These are phyloP conservation scores for Chaetomiaceae sp. DNA, from an alignment of 2,329 filamentous ascomycete species.

Conservation along the genomic window DNA sequence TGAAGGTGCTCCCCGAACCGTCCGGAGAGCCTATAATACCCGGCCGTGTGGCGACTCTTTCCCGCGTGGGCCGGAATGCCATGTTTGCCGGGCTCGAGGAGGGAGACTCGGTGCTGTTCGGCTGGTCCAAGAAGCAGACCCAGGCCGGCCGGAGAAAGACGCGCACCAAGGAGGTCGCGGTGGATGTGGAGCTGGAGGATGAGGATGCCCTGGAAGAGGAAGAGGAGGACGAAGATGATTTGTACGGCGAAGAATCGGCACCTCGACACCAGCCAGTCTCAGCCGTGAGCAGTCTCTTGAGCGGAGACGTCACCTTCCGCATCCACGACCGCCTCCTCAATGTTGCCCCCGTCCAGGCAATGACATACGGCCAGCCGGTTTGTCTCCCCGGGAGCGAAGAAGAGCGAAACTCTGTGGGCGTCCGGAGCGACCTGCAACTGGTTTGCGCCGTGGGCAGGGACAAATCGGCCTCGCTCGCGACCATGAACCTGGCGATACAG, in stretches of 20 bases:
- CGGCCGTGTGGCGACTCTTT: constrained; percentile 63
- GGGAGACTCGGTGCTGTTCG: constrained; percentile 73
- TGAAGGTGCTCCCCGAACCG: constrained; percentile 61
- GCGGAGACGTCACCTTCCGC: constrained; percentile 66
- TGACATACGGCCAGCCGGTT: constrained; percentile 61
- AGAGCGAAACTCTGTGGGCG: constrained; percentile 41
- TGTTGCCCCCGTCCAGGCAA: constrained; percentile 72
- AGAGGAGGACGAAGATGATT: constrained; percentile 48
- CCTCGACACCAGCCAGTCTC: constrained; percentile 33
- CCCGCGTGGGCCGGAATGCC: constrained; percentile 60
- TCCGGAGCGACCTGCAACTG: constrained; percentile 54
- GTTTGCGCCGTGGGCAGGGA: constrained; percentile 60
- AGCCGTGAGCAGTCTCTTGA: constrained; percentile 41
- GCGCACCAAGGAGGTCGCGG: constrained; percentile 53
- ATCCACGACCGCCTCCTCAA: constrained; percentile 73
- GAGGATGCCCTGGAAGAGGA: constrained; percentile 46
- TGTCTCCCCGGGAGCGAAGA: constrained; percentile 43
- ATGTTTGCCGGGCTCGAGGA: constrained; percentile 85
- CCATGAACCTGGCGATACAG: constrained; percentile 74
- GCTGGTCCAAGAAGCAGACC: constrained; percentile 67
- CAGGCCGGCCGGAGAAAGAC: constrained; percentile 60
- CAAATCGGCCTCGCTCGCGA: constrained; percentile 64
- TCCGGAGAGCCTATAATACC: constrained; percentile 60
- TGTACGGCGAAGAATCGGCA: constrained; percentile 57
- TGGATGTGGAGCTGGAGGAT: constrained; percentile 54